Base-by-base conservation (phyloP, 2,329 filamentous ascomycete species). In the Penicillium sp. region DNA sequence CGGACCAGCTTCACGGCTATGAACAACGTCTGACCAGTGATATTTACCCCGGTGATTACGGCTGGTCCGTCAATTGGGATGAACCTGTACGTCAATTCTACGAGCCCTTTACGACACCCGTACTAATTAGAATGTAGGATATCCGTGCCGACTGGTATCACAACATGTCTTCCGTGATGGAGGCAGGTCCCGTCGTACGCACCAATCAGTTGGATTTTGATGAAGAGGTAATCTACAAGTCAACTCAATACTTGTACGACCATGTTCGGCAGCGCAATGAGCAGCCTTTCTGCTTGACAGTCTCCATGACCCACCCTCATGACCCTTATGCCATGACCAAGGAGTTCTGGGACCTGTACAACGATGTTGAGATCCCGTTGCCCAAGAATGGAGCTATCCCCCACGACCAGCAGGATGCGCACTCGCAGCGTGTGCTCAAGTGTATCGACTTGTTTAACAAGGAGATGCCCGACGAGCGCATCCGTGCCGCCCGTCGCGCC, bases 201-300 rank as follows among this genome's bases (percentile, higher is more conserved):
- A 96, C 90, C 76, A 97, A 97, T 77, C 92, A 97, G 80, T 82
- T 97, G 50, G 92, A 97, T 73, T 97, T 93, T 67, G 92, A 97
- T 67, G 92, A 96, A 76, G 92, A 97, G 76, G 91, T 96, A 72
- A 93, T 97, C 86, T 93, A 89, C 79, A 90, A 88, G 75, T 89
- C 90, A 48, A 89, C 86, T 40, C 91, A 96, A 74, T 97, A 92
- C 71, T 79, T 97, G 47, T 96, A 93, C 75, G 89, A 96, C 73
- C 88, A 95, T 69, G 90, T 94, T 36, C 88, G 92, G n/a, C 84
- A 90, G 70, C 88, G 89, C 10, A 84, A 84, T 52, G 82, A 85
- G 63, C 84, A 88, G 42, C 92, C 92, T 0, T 97, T 97, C 73
- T 89, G 87, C 67, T 76, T 97, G 78, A 97, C 92, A 65, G 88